Base-by-base conservation (phyloP, 2,329 filamentous ascomycete genomes). In the Furcasterigmium furcatum region DNA sequence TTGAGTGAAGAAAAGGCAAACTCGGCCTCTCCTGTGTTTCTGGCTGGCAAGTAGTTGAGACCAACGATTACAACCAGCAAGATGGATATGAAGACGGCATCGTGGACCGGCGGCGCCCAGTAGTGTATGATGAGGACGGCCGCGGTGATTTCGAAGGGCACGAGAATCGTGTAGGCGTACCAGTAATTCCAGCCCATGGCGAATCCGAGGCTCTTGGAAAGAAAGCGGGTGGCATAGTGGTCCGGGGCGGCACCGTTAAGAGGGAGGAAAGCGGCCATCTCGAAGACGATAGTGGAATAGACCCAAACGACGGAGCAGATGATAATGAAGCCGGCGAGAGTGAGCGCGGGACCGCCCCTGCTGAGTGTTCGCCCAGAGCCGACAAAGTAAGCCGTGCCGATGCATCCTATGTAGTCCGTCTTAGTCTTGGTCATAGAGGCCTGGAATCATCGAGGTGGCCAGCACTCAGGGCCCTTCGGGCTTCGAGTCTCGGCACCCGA, bases 151-250 rank as follows among this genome's bases (percentile, higher is more conserved):
- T 91, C 87, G 9, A 90, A 75, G 1, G 85, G 84, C 54, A 80
- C 87, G 0, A 85, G 88, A 46, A 85, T 80, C n/a, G 82, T 74
- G 85, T 84, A 91, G 30, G 78, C 83, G 58, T 90, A 90, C 83
- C 85, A 91, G 66, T 91, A 91, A 48, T 88, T 83, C 87, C 87
- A 91, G 16, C 88, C 87, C 76, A 91, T 86, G 18, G 86, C 77
- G 56, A 91, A 91, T 7, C 85, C 86, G 39, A 90, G 70, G 45
- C 82, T 83, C 12, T 80, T 82, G 57, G 88, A 83, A 52, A 90
- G 76, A 56, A 92, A 89, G n/a, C 88, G 84, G 32, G 81, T 77
- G 18, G 87, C 86, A 56, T 91, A 92, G 21, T 24, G 13, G 35
- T 83, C 77, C 22, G 86, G 87, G 60, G 91, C 91, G 34, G 85